Base-by-base conservation (phyloP, 352 stramenopile genomes). In the Phytophthora agathidicida region DNA sequence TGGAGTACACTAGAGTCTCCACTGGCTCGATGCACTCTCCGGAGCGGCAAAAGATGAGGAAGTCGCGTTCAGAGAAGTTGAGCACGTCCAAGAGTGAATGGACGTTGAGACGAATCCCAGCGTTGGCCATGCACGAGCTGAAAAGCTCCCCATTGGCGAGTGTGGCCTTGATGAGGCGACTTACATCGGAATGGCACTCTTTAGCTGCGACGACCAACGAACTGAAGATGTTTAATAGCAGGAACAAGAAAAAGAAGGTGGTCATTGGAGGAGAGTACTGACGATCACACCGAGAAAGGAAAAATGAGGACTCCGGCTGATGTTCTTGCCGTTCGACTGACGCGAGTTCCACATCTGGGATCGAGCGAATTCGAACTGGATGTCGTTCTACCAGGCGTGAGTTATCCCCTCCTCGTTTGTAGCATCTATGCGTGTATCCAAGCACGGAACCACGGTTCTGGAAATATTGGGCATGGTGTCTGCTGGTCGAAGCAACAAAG, bases 1-100 rank as follows among this genome's bases (percentile, higher is more conserved):
- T 69, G 7, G 28, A n/a, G 24, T 39, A 26, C 3, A 63, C 43
- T 17, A 71, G 43, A 5, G 10, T 30, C 16, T 63, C 17, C 8
- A 71, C 50, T 3, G 63, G 57, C 7, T 66, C 52, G 7, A 71
- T 51, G 32, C 63, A 71, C 9, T 13, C 27, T 5, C 49, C 14
- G 13, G 63, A 33, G n/a, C 57, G 56, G 28, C 63, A 71, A 26
- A 68, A 71, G 26, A 36, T 17, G 32, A 68, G 63, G 26, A 71
- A 68, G 24, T 67, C 35, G 13, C 42, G 43, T 5, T 66, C 47
- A 10, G 47, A 63, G 33, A 71, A 58, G 8, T 53, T 20, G 26
- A 46, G 49, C 27, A 63, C 56, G 44, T 71, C 62, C 24, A 68
- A 64, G 5, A 71, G 55, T 0, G 44, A 60, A 17, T 35, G 24